Percentiles rank a stretch among this genome's conserved stretches.
These are phyloP conservation scores for Cladosporium velox DNA, from an alignment of 2,329 filamentous ascomycete genomes.

Conservation along the genomic window DNA sequence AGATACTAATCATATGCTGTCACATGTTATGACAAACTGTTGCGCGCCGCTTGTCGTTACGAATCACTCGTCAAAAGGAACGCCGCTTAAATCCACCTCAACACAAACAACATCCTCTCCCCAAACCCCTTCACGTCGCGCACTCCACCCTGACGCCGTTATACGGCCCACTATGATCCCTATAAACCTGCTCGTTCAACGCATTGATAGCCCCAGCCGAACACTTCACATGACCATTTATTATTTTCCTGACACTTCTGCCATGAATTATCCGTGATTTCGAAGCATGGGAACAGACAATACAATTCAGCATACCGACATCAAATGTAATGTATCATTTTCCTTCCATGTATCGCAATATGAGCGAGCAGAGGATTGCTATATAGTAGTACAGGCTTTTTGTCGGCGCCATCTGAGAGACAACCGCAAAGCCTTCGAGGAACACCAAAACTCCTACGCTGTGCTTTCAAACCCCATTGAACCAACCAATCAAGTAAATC, in stretches of 20 bases:
- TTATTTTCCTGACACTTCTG: background rate
- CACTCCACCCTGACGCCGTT: background rate
- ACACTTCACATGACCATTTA: background rate
- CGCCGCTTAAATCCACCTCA: background rate
- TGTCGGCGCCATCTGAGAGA: background rate
- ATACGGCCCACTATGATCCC: background rate
- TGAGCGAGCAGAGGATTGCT: slow-evolving; percentile 7
- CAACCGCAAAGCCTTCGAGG: background rate
- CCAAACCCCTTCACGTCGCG: background rate
- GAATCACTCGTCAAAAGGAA: background rate
- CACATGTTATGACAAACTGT: background rate
- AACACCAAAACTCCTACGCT: slow-evolving; percentile 19
- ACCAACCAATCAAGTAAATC: background rate
- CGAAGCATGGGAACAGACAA: background rate
- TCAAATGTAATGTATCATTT: background rate
- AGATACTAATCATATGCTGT: background rate
- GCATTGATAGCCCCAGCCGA: background rate
- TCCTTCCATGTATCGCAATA: background rate
- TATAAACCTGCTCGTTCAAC: background rate
- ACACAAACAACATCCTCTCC: background rate
- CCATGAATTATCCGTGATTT: background rate
- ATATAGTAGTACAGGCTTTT: slow-evolving; percentile 4
- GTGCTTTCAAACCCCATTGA: slow-evolving; percentile 2
- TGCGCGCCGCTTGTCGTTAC: background rate
- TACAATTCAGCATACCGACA: background rate